Conservation (phyloP, 2,329 filamentous ascomycete species). For the Talaromyces sp. region DNA sequence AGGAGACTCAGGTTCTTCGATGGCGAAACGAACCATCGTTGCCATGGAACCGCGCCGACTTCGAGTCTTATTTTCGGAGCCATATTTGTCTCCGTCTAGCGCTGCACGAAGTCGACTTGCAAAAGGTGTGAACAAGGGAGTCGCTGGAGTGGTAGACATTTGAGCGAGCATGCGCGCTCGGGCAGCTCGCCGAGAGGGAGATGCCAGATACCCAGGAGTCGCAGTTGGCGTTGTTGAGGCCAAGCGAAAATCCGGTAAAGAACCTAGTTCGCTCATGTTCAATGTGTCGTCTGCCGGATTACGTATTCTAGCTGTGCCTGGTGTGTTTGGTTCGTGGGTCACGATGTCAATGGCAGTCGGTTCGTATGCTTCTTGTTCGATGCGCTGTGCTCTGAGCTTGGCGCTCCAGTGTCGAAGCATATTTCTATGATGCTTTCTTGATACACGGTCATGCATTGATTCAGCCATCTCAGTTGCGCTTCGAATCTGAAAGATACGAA, state of each 20-base stretch:
- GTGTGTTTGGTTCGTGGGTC: conserved; percentile 24
- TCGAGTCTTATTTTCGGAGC: conserved; percentile 23
- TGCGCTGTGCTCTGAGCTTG: conserved; percentile 35
- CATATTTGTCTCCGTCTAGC: conserved; percentile 14
- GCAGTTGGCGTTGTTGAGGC: conserved; percentile 36
- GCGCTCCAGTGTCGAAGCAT: conserved; percentile 56
- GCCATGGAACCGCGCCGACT: conserved; percentile 22
- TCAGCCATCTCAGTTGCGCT: conserved; percentile 51
- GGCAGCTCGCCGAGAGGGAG: conserved; percentile 46
- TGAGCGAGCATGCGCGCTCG: conserved; percentile 41
- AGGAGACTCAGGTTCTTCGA: conserved; percentile 41
- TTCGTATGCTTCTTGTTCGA: conserved; percentile 30
- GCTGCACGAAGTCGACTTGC: conserved; percentile 36
- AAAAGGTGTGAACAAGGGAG: conserved; percentile 43
- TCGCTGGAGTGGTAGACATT: conserved; percentile 45
- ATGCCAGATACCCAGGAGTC: conserved; percentile 43
- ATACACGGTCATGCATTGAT: conserved; percentile 51
- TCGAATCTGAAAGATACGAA: conserved; percentile 54
- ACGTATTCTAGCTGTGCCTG: conserved; percentile 32
- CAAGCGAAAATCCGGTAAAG: conserved; percentile 27
- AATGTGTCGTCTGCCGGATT: conserved; percentile 34
- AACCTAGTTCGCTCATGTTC: conserved; percentile 35
- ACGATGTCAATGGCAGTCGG: conserved; percentile 23
- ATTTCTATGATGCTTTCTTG: conserved; percentile 52
- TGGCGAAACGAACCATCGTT: conserved; percentile 41